Evolutionary conservation across 768 basidiomycete genomes (phyloP), one percentile per base, ranked within the genome.

Genomic region (Mycena crocata): DNA sequence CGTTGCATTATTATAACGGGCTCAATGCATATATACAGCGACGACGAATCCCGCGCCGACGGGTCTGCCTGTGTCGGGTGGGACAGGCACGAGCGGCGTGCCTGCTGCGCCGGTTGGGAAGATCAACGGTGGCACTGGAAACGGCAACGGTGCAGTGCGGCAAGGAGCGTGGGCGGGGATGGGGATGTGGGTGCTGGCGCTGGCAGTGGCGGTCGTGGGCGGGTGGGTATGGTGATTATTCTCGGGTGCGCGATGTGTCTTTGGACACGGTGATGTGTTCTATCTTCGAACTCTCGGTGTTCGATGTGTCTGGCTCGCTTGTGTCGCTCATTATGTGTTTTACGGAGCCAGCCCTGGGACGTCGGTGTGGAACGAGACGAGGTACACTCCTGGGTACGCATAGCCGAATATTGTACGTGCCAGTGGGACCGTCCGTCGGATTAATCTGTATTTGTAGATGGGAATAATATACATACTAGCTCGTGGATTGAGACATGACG

Each of bases 1-100:
- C 17, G 40, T 51, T 15, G 23, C 24, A 48, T 24, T 6, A 30
- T 49, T 49, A 12, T 21, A 49, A 28, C 17, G n/a, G 9, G 8
- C 13, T 24, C 7, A 24, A 24, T 21, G 21, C 9, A 6, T 24
- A 62, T 50, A 69, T 63, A 19, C 66, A 84, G 87, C 79, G 51
- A 77, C 80, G 0, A 79, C 78, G 17, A 76, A 85, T 37, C 63
- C 77, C 3, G 84, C 87, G 3, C 85, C 84, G 6, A 77, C 80
- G 9, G 77, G 77, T 3, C 74, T 75, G 13, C 73, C 74, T 30
- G 51, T 60, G 6, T 69, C 73, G 5, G 37, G 65, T 2, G 67
- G 64, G 5, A 77, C 75, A 13, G 68, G 75, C 26, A 50, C 67
- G 23, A 68, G 74, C 63, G 73, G 74, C n/a, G 66, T 75, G 13